Percentiles rank a stretch among this genome's conserved stretches.
These are phyloP conservation scores for Hyphodiscus sp. DNA, from an alignment of 2,329 filamentous ascomycete species.

Conservation along the genomic window DNA sequence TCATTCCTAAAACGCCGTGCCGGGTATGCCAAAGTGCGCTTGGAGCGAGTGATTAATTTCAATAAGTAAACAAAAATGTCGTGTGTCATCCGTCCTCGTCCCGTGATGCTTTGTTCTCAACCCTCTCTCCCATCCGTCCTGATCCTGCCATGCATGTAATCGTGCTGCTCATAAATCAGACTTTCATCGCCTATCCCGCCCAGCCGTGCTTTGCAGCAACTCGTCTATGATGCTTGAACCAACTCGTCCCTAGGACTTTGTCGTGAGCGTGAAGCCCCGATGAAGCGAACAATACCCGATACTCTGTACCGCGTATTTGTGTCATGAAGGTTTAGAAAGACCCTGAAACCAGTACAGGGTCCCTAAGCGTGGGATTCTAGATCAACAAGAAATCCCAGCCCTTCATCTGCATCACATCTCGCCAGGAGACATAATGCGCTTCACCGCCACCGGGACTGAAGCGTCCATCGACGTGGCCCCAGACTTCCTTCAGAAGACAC, in stretches of 20 bases:
- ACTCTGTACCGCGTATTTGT: conserved; percentile 14
- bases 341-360: conserved; percentile 17
- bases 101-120: conserved; percentile 3
- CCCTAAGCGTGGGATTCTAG: conserved; percentile 35
- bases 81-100: conserved; percentile 5
- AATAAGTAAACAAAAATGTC: conserved; percentile 11
- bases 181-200: conserved; percentile 6
- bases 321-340: conserved; percentile 15
- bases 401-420: conserved; percentile 87
- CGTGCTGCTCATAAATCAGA: conserved; percentile 9
- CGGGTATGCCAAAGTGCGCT: conserved; percentile 15
- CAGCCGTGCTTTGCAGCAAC: conserved; percentile 12
- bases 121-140: conserved; percentile 1
- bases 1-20: conserved; percentile 18
- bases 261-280: conserved; percentile 16
- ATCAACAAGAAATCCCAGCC: conserved; percentile 91
- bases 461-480: conserved; percentile 62
- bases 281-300: conserved; percentile 15
- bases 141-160: conserved; percentile 1
- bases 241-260: conserved; percentile 12
- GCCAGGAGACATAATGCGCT: conserved; percentile 78
- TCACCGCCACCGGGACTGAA: conserved; percentile 30
- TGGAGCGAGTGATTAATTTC: conserved; percentile 2
- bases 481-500: conserved; percentile 74
- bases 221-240: conserved; percentile 7